Evolutionary conservation across 805 yeast genomes (phyloP), one percentile per base, ranked within the genome.

Genomic region (Ogataea salicorniae): DNA sequence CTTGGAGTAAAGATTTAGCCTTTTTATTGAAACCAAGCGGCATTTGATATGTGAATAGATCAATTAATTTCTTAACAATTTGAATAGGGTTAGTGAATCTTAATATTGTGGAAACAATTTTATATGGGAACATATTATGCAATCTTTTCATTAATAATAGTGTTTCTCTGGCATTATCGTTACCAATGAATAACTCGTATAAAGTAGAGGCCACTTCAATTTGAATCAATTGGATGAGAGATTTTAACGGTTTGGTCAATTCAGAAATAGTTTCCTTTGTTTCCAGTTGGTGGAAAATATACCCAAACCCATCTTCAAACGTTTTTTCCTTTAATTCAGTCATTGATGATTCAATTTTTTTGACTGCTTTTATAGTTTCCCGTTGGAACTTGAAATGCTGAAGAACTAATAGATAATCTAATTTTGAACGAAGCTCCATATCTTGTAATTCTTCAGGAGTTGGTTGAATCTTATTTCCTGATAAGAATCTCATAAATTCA

Each of bases 61-160:
- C 97, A 34, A 91, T 77, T 62, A 92, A 69, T 20, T 83, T 80
- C 51, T 90, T 86, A 70, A 88, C 80, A 26, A 92, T 81, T 38
- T 84, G 79, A 67, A 90, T 80, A 2, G 99, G 98, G 60, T 92
- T 92, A 0, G 98, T 88, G 50, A 84, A 80, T 59, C 81, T 77
- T 59, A 94, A 66, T 20, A 92, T 84, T 18, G 87, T 87, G 39
- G 83, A 82, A 64, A 91, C 79, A 34, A 92, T 61, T 1, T 76
- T 69, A 63, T 92, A 94, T 0, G 98, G 99, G 69, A 92, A 79
- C 49, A 88, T 60, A 33, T 74, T 68, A 67, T 92, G 97, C 37
- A 94, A 68, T 48, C 83, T 78, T 53, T 80, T 80, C 33, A 86
- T 69, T 59, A 88, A 89, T 13, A 77, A 74, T 56, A 84, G 82